Evolutionary conservation across 2,329 filamentous ascomycete genomes (phyloP).

Genomic region (Apiospora koreana): DNA sequence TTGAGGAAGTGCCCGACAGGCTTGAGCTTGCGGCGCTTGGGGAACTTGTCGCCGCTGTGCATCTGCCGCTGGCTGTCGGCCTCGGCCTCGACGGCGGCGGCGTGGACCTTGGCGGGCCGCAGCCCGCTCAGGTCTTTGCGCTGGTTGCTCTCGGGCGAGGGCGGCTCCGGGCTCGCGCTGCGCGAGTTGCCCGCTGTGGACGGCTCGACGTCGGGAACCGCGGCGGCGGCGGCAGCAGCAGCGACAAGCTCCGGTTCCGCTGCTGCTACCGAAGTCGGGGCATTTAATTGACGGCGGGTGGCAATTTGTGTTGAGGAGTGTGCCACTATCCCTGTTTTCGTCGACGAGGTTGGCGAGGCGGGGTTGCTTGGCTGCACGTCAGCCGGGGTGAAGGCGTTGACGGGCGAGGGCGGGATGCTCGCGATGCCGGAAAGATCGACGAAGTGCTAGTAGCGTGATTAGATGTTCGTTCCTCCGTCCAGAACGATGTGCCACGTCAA

Average conservation of each 20-base stretch:
- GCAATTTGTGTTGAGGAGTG: neutral
- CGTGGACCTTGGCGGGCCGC: slow-evolving; percentile 19
- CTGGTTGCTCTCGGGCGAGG: slow-evolving; percentile 3
- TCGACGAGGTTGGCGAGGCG: neutral
- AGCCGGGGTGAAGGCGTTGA: neutral
- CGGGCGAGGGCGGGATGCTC: neutral
- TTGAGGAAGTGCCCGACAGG: slow-evolving; percentile 30
- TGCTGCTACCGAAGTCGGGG: neutral
- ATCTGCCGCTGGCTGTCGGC: slow-evolving; percentile 29
- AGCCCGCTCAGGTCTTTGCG: slow-evolving; percentile 21
- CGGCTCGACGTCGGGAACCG: neutral
- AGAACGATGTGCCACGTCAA: neutral
- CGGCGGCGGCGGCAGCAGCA: neutral
- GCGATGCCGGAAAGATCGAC: neutral
- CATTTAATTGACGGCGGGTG: neutral
- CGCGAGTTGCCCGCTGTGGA: neutral
- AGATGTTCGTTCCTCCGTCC: no score
- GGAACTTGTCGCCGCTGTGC: slow-evolving; percentile 21
- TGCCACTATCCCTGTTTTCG: neutral
- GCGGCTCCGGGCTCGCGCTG: neutral
- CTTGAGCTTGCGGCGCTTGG: slow-evolving; percentile 25
- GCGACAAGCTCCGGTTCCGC: neutral
- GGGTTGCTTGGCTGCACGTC: neutral
- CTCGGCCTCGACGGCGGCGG: slow-evolving; percentile 23
- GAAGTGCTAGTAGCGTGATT: neutral